phyloP scores from a whole-genome alignment of 257 asterid species.

The Nicotiana obtusifolia region DNA sequence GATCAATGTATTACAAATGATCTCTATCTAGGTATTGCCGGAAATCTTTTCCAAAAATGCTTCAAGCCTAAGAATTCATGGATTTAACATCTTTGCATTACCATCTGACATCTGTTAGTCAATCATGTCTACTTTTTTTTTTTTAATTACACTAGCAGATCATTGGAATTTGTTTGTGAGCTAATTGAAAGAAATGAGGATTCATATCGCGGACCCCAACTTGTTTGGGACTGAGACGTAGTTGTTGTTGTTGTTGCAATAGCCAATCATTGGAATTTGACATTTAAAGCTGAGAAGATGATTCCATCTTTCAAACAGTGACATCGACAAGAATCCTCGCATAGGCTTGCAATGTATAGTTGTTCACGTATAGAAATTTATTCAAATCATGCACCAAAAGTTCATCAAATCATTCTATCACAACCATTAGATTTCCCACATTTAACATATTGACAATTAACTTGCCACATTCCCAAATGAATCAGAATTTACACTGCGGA shows the following conservation, averaged over 20 bases:
- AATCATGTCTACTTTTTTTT: neutral
- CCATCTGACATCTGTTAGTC: neutral
- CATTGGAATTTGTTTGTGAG: neutral
- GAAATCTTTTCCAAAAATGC: neutral
- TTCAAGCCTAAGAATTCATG: neutral
- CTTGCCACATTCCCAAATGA: neutral
- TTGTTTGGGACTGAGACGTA: no score
- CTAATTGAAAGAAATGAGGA: no score
- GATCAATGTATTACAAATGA: neutral
- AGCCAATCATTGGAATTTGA: neutral
- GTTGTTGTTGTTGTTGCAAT: neutral
- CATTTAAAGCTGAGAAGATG: neutral
- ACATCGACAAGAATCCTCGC: neutral
- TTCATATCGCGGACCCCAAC: no score
- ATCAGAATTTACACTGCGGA: neutral
- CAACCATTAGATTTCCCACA: neutral
- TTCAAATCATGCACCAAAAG: neutral
- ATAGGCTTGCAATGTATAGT: neutral
- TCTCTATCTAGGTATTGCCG: neutral
- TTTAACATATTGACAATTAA: neutral
- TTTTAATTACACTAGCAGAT: neutral
- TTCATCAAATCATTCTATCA: neutral
- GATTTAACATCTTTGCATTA: neutral
- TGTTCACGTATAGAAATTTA: neutral
- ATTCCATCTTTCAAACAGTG: constrained; percentile 5